A percentile compares a stretch with the other conserved stretches of the same genome.
Conservation (phyloP, 371 early-diverging fungal species). For the Parasitella parasitica region DNA sequence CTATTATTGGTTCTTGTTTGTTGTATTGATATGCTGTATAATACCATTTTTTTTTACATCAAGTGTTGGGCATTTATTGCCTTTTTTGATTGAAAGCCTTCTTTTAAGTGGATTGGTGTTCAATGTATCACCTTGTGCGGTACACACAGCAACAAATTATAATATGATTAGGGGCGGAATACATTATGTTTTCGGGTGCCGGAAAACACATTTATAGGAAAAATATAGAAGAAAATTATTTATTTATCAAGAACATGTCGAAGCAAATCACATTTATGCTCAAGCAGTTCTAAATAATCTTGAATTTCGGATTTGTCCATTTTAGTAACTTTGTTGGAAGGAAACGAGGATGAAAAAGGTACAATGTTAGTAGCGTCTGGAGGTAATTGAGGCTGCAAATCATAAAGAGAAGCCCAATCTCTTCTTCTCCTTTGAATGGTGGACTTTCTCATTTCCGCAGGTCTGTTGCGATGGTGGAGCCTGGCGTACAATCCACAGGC, state of each 20-base stretch:
- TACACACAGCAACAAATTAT: neutral
- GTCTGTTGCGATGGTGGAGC: slow-evolving; percentile 70
- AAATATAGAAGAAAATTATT: neutral
- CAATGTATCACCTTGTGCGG: neutral
- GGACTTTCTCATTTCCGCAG: slow-evolving; percentile 62
- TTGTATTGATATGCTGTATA: neutral
- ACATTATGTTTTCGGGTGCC: neutral
- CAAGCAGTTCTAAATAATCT: slow-evolving; percentile 36
- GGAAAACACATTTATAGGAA: neutral
- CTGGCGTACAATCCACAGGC: slow-evolving; percentile 91
- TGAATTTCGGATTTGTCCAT: slow-evolving; percentile 56
- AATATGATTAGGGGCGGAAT: too few relatives aligned
- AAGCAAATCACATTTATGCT: slow-evolving; percentile 11
- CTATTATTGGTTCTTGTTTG: neutral
- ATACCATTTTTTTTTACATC: neutral
- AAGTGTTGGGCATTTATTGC: neutral
- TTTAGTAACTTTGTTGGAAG: slow-evolving; percentile 34
- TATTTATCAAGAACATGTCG: slow-evolving; percentile 7
- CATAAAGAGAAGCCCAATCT: slow-evolving; percentile 41
- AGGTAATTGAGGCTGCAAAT: neutral
- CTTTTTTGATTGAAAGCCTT: neutral
- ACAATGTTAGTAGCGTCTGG: neutral
- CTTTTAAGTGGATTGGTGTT: neutral
- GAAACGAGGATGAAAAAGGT: neutral
- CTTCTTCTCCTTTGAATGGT: slow-evolving; percentile 67